Evolutionary conservation across 306 rosid genomes (phyloP), one percentile per base, ranked within the genome.

Genomic region (Citrullus mucosospermus): DNA sequence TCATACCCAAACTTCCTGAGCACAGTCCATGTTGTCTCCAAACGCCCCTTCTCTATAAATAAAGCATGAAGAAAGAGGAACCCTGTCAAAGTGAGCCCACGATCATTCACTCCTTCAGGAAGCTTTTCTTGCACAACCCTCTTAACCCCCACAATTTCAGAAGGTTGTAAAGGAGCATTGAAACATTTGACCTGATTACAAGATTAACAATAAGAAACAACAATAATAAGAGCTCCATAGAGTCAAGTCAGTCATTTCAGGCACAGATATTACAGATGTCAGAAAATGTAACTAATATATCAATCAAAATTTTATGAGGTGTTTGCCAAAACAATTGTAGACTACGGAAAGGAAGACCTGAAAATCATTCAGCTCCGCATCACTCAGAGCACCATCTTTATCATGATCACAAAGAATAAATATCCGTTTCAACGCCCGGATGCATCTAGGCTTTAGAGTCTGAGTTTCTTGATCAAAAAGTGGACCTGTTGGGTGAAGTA

Each of bases 1-100:
- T 92, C 86, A 82, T 95, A 95, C 60, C 99, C 99, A 85, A 92
- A 92, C 85, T 91, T 95, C 83, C 99, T 89, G 25, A 95, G 97
- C 69, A 95, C 97, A 43, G 96, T 95, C 99, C 97, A 95, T 14
- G 99, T 92, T 79, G 97, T 92, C 86, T 95, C 99, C 66, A 95
- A 93, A 81, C 99, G 99, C 73, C 97, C 97, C 81, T 91, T 92
- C 82, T 92, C 97, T 80, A 95, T 92, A 82, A 95, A 96, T 78
- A 95, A 91, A 69, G 98, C 98, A 81, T 95, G 98, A 67, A 95
- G 97, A 87, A 95, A 95, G 30, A 95, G 91, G 83, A 95, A 95
- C 5, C 98, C 98, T 8, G 98, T 95, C 93, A 95, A 83, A 70
- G 98, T 95, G 80, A 95, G 96, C 44, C 98, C 98, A 12, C 89